phyloP scores from a whole-genome alignment of 2,329 filamentous ascomycete genomes.

The Hypomyces perniciosus region DNA sequence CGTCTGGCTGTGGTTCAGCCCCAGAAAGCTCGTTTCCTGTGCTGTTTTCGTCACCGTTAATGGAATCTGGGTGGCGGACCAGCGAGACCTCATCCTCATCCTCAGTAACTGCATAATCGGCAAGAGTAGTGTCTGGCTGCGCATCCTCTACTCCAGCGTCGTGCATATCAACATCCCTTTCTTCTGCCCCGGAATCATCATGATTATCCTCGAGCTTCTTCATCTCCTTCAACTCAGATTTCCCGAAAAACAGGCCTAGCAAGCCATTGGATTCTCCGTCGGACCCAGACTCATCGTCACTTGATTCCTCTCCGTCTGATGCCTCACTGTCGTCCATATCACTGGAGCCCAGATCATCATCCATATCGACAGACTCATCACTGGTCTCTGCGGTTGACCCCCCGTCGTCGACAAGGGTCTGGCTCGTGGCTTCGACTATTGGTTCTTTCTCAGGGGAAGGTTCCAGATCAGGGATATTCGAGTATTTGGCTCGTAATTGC shows the following conservation, averaged over 20 bases:
- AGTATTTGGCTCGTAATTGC: conserved; percentile 63
- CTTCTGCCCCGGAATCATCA: conserved; percentile 12
- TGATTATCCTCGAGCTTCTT: conserved; percentile 32
- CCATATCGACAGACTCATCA: conserved; percentile 64
- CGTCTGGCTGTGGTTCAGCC: neutral
- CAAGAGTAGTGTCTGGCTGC: neutral
- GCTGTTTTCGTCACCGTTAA: conserved; percentile 10
- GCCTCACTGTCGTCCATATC: conserved; percentile 41
- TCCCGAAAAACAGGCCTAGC: conserved; percentile 53
- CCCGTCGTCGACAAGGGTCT: conserved; percentile 19
- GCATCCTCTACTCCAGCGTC: conserved; percentile 15
- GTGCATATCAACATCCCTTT: conserved; percentile 21
- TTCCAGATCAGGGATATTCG: conserved; percentile 50
- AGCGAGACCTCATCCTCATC: conserved; percentile 32
- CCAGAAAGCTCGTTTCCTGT: neutral
- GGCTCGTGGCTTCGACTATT: conserved; percentile 17
- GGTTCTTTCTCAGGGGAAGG: conserved; percentile 22
- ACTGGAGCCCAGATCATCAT: conserved; percentile 57
- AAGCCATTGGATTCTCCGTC: conserved; percentile 43
- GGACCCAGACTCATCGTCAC: conserved; percentile 38
- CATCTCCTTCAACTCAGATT: conserved; percentile 50
- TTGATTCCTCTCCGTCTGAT: conserved; percentile 29
- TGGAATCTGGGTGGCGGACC: conserved; percentile 25
- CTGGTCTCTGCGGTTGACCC: conserved; percentile 41
- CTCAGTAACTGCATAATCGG: conserved; percentile 10